phyloP scores from a whole-genome alignment of 1,139 yeast genomes.

The Candida neerlandica region DNA sequence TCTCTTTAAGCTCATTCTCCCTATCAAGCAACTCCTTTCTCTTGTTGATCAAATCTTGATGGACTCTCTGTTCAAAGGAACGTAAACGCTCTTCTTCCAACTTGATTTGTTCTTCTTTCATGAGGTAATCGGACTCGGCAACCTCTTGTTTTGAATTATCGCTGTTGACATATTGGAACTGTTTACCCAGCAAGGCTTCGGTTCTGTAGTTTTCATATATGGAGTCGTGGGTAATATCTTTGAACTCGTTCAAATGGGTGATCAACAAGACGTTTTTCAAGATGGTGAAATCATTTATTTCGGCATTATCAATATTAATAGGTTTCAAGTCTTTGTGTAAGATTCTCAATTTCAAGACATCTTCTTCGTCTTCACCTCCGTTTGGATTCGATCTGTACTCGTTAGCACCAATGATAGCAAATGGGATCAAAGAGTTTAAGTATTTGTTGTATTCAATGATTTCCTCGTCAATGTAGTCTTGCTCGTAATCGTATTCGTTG shows the following conservation, averaged over 20 bases:
- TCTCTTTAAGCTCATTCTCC: slow-evolving; percentile 83
- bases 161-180: slow-evolving; percentile 38
- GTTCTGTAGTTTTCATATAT: slow-evolving; percentile 75
- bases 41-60: slow-evolving; percentile 82
- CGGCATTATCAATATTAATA: slow-evolving; percentile 56
- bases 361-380: slow-evolving; percentile 43
- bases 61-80: slow-evolving; percentile 85
- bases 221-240: slow-evolving; percentile 66
- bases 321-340: slow-evolving; percentile 41
- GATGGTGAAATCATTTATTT: slow-evolving; percentile 62
- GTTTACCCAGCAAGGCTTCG: slow-evolving; percentile 56
- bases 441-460: slow-evolving; percentile 51
- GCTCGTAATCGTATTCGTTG: slow-evolving; percentile 52
- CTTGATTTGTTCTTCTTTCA: slow-evolving; percentile 79
- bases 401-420: slow-evolving; percentile 48
- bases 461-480: slow-evolving; percentile 51
- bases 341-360: slow-evolving; percentile 40
- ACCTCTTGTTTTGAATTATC: slow-evolving; percentile 16
- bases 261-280: slow-evolving; percentile 70
- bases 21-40: slow-evolving; percentile 83
- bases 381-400: slow-evolving; percentile 38
- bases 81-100: slow-evolving; percentile 77
- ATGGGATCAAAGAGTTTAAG: slow-evolving; percentile 44
- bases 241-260: slow-evolving; percentile 77
- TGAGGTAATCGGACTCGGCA: slow-evolving; percentile 52